Conservation (phyloP, 2,329 filamentous ascomycete genomes). For the Tetracladium maxilliforme region DNA sequence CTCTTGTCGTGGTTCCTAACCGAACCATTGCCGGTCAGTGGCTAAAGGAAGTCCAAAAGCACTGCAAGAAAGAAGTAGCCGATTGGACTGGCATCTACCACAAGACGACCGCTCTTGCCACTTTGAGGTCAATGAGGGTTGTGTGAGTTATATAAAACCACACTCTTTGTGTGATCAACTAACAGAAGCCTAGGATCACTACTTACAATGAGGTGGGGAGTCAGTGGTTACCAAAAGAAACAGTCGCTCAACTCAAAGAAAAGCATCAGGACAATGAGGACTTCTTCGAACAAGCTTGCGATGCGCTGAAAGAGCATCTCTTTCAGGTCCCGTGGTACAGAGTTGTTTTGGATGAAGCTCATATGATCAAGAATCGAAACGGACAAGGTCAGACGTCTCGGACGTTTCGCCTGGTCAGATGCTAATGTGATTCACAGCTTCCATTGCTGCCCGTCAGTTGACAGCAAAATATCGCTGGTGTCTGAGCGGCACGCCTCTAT, state of each 20-base stretch:
- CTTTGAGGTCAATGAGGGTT: slow-evolving; percentile 2
- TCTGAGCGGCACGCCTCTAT: slow-evolving; percentile 13
- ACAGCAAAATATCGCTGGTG: slow-evolving; percentile 14
- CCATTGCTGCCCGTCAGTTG: slow-evolving; percentile 24
- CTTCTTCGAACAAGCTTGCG: slow-evolving; percentile 14
- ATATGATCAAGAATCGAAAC: slow-evolving; percentile 34
- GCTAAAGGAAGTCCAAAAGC: slow-evolving; percentile 11
- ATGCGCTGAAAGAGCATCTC: slow-evolving; percentile 17
- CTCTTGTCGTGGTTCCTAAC: slow-evolving; percentile 13
- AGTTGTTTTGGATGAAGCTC: slow-evolving; percentile 41
- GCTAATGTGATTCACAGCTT: slow-evolving; percentile 15
- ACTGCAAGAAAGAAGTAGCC: slow-evolving; percentile 4
- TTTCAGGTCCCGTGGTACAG: slow-evolving; percentile 29
- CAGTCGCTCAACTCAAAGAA: slow-evolving; percentile 66
- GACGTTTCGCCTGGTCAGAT: not conserved
- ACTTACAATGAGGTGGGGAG: slow-evolving; percentile 97
- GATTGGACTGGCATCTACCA: too few relatives aligned
- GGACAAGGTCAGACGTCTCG: slow-evolving; percentile 13
- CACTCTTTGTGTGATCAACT: slow-evolving; percentile 13
- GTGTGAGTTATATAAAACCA: slow-evolving; percentile 5
- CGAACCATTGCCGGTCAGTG: slow-evolving; percentile 13
- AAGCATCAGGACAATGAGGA: slow-evolving; percentile 68
- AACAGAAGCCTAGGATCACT: slow-evolving; percentile 75
- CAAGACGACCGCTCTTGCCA: slow-evolving; percentile 10
- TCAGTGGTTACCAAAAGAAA: slow-evolving; percentile 93